Percentiles rank a stretch among this genome's conserved stretches.
These are phyloP conservation scores for Decorospora gaudefroyi DNA, from an alignment of 2,329 filamentous ascomycete species.

Conservation along the genomic window DNA sequence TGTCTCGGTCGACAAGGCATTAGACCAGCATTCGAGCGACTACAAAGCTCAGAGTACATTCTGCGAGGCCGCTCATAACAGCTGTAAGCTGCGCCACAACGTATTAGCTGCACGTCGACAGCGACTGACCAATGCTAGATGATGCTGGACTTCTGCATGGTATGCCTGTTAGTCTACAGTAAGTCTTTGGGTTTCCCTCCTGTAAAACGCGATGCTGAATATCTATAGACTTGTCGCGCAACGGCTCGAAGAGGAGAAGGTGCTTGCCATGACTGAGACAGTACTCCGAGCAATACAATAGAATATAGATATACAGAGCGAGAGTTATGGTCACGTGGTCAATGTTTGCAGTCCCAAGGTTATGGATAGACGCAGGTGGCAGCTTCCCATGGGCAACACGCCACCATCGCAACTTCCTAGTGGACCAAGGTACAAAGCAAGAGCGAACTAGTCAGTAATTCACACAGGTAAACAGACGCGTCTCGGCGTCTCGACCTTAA, in stretches of 20 bases:
- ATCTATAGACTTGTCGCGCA: constrained; percentile 42
- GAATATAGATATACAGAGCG: neutral
- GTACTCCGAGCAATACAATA: constrained; percentile 40
- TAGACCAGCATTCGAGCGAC: constrained; percentile 39
- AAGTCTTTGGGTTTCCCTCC: constrained; percentile 8
- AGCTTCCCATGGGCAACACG: constrained; percentile 3
- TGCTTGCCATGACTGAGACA: constrained; percentile 47
- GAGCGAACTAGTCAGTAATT: constrained; percentile 1
- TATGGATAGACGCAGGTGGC: neutral
- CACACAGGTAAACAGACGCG: constrained; percentile 1
- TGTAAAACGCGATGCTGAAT: neutral
- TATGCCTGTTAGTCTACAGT: constrained; percentile 51
- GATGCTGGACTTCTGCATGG: constrained; percentile 49
- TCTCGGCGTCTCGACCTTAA: constrained; percentile 1
- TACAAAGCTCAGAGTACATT: constrained; percentile 42
- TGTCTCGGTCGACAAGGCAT: constrained; percentile 45
- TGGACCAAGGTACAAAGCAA: neutral
- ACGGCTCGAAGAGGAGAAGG: constrained; percentile 52
- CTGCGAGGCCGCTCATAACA: constrained; percentile 48
- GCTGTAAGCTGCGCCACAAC: constrained; percentile 46
- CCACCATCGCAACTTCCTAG: neutral
- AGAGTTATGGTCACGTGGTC: too few relatives aligned
- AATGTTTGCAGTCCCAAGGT: too few relatives aligned
- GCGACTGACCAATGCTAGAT: constrained; percentile 31
- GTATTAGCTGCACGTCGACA: neutral